A percentile compares a stretch with the other conserved stretches of the same genome.
Evolutionary conservation across 805 yeast species (phyloP).

Genomic region (Ogataea sp.): DNA sequence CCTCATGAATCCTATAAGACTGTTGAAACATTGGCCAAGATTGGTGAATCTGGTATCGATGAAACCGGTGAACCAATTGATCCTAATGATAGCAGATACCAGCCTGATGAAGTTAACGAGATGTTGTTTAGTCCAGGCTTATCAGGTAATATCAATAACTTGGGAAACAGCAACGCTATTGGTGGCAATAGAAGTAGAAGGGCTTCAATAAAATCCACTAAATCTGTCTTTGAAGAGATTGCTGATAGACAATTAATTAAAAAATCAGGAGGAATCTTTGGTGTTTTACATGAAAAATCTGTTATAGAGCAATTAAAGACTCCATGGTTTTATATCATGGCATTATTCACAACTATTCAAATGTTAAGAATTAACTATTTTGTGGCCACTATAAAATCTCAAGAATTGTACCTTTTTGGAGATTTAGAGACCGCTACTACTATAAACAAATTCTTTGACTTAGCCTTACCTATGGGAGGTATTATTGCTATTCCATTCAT

Average conservation of each 20-base stretch:
- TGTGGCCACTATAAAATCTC: conserved; percentile 82
- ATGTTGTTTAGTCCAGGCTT: conserved; percentile 6
- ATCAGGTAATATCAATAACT: conserved; percentile 18
- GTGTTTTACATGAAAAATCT: conserved; percentile 60
- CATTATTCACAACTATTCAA: conserved; percentile 72
- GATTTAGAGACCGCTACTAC: conserved; percentile 39
- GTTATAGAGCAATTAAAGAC: conserved; percentile 34
- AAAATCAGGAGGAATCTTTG: conserved; percentile 64
- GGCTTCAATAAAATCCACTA: conserved; percentile 28
- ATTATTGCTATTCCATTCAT: conserved; percentile 79
- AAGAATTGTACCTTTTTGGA: conserved; percentile 65
- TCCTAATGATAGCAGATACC: conserved; percentile 29
- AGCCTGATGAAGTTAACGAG: conserved; percentile 9
- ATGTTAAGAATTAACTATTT: conserved; percentile 91
- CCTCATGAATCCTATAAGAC: conserved; percentile 72
- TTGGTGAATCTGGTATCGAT: conserved; percentile 66
- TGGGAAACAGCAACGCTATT: no score
- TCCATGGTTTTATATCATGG: conserved; percentile 75
- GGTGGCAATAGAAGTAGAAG: no score
- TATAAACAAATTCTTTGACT: conserved; percentile 71
- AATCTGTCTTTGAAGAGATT: conserved; percentile 58
- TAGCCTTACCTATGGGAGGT: conserved; percentile 87
- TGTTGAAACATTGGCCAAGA: conserved; percentile 55
- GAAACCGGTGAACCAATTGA: conserved; percentile 56
- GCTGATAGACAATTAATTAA: conserved; percentile 48